Evolutionary conservation across 257 asterid genomes (phyloP).

Genomic region (Penstemon eatonii): DNA sequence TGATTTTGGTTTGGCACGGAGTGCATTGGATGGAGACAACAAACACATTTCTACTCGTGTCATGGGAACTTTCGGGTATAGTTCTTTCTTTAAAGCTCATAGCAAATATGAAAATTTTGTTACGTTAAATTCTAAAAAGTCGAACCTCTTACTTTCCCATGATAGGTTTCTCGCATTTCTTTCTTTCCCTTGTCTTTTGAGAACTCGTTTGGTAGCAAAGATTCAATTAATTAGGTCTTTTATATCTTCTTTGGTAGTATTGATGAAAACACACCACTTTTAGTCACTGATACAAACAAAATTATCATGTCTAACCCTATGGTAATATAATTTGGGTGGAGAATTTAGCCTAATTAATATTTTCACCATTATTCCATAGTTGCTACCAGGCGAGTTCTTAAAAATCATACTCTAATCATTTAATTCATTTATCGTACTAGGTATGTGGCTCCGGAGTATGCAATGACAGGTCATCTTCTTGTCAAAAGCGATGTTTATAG

Average conservation of each 20-base stretch:
- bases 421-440: slow-evolving; percentile 32
- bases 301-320: no score
- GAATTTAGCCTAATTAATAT: no score
- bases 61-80: slow-evolving; percentile 98
- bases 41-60: slow-evolving; percentile 90
- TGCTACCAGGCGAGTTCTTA: not conserved
- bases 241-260: no score
- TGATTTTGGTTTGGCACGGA: slow-evolving; percentile 89
- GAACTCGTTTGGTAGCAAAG: not conserved
- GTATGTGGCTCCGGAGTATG: slow-evolving; percentile 95
- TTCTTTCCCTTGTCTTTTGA: no score
- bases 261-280: no score
- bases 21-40: slow-evolving; percentile 76
- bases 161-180: no score
- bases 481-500: slow-evolving; percentile 94
- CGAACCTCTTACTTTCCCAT: not conserved
- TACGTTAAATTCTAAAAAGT: not conserved
- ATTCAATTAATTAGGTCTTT: no score
- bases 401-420: slow-evolving; percentile 15
- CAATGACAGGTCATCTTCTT: slow-evolving; percentile 95
- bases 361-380: no score
- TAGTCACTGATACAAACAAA: no score
- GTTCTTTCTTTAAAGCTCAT: slow-evolving; percentile 15
- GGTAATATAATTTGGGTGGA: no score
- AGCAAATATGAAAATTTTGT: not conserved